phyloP scores from a whole-genome alignment of 1,284 basidiomycete genomes.

The Calocybe gambosa region DNA sequence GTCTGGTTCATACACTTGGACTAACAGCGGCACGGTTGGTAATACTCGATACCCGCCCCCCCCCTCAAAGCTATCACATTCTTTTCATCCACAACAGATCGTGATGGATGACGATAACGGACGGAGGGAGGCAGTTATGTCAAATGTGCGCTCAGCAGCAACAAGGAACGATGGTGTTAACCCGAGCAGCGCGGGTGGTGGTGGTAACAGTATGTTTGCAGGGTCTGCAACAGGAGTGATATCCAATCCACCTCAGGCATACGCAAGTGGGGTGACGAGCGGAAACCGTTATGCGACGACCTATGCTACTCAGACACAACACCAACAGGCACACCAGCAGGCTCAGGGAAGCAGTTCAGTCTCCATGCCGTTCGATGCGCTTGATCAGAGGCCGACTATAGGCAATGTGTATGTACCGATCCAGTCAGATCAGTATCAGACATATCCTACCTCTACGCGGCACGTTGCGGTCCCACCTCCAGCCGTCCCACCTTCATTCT shows the following conservation, averaged over 20 bases:
- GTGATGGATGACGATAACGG: conserved; percentile 54
- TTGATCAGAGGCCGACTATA: conserved; percentile 60
- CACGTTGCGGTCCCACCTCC: conserved; percentile 46
- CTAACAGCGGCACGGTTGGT: conserved; percentile 18
- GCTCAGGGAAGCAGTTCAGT: conserved; percentile 20
- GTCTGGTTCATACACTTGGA: conserved; percentile 53
- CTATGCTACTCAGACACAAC: conserved; percentile 30
- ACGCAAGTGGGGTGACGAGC: conserved; percentile 44
- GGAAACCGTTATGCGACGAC: conserved; percentile 53
- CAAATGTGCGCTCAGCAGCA: conserved; percentile 69
- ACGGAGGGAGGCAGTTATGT: conserved; percentile 65
- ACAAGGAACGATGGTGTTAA: background rate
- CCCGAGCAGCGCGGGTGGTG: conserved; percentile 20
- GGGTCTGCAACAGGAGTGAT: conserved; percentile 45
- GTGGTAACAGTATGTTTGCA: conserved; percentile 47
- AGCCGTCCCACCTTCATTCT: conserved; percentile 57
- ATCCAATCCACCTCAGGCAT: conserved; percentile 68
- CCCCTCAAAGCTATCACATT: conserved; percentile 64
- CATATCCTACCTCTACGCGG: conserved; percentile 42
- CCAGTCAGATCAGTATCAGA: conserved; percentile 70
- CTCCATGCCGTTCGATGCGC: conserved; percentile 47
- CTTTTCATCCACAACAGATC: conserved; percentile 57
- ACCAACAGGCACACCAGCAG: conserved; percentile 2
- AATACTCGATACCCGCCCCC: conserved; percentile 47
- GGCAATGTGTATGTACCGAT: conserved; percentile 67